Conservation (phyloP, 495 filamentous ascomycete species). For the Neurospora sp. region DNA sequence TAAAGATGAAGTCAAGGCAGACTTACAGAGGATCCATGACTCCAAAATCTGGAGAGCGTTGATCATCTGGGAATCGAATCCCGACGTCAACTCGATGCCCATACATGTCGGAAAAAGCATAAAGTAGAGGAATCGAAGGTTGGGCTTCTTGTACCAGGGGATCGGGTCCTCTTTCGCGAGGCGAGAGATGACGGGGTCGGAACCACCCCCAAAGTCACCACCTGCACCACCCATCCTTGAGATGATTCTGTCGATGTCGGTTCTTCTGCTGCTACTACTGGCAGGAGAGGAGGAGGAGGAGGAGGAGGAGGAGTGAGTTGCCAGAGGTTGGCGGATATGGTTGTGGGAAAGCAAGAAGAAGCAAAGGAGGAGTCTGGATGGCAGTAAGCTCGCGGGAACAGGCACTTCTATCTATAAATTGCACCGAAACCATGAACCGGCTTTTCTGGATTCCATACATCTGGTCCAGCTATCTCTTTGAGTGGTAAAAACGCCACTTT, state of each 20-base stretch:
- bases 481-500: no score
- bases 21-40: slow-evolving; percentile 43
- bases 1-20: neutral
- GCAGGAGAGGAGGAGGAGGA: neutral
- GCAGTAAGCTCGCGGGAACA: neutral
- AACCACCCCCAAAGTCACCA: neutral
- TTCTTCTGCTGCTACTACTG: neutral
- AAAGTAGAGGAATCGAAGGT: slow-evolving; percentile 49
- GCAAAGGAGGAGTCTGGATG: neutral
- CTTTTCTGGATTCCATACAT: neutral
- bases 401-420: neutral
- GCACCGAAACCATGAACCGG: neutral
- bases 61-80: slow-evolving; percentile 64
- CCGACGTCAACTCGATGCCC: slow-evolving; percentile 63
- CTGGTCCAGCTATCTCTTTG: neutral
- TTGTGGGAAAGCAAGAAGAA: neutral
- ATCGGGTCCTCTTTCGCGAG: slow-evolving; percentile 41
- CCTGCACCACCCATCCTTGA: neutral
- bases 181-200: slow-evolving; percentile 37
- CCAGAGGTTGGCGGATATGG: neutral
- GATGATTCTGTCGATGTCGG: neutral
- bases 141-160: slow-evolving; percentile 50
- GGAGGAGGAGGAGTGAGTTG: neutral
- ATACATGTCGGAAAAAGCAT: slow-evolving; percentile 54
- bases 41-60: slow-evolving; percentile 55